Conservation (phyloP, 495 filamentous ascomycete genomes). For the Rusavskia elegans region DNA sequence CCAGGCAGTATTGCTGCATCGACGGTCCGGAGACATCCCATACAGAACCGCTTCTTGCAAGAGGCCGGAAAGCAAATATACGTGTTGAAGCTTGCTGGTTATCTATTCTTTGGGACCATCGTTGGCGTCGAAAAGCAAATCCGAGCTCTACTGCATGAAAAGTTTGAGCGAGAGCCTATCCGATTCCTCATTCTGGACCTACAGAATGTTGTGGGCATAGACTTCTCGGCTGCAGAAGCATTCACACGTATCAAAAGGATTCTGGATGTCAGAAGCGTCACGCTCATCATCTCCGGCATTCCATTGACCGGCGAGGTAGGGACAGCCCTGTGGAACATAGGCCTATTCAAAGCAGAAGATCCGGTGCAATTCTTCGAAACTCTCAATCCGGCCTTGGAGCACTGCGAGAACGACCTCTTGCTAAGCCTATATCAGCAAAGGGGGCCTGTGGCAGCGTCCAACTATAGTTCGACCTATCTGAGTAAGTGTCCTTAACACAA, state of each 20-base stretch:
- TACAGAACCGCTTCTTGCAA: slow-evolving; percentile 72
- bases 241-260: slow-evolving; percentile 85
- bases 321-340: slow-evolving; percentile 61
- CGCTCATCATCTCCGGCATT: slow-evolving; percentile 68
- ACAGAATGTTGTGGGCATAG: slow-evolving; percentile 74
- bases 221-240: slow-evolving; percentile 89
- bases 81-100: slow-evolving; percentile 79
- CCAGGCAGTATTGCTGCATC: slow-evolving; percentile 76
- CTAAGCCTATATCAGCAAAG: slow-evolving; percentile 56
- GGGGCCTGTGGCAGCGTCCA: slow-evolving; percentile 7
- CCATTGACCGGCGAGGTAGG: slow-evolving; percentile 58
- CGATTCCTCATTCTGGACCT: slow-evolving; percentile 85
- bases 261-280: slow-evolving; percentile 52
- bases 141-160: slow-evolving; percentile 63
- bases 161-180: slow-evolving; percentile 61
- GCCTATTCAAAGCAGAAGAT: slow-evolving; percentile 50
- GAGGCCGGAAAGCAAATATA: slow-evolving; percentile 76
- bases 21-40: slow-evolving; percentile 77
- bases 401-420: slow-evolving; percentile 87
- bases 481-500: background rate
- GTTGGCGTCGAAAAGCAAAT: slow-evolving; percentile 83
- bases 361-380: slow-evolving; percentile 68
- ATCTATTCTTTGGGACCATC: slow-evolving; percentile 93
- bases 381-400: slow-evolving; percentile 82
- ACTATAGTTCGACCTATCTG: slow-evolving; percentile 5